Conservation (phyloP, 208 protist species). For the Leishmania arabica region DNA sequence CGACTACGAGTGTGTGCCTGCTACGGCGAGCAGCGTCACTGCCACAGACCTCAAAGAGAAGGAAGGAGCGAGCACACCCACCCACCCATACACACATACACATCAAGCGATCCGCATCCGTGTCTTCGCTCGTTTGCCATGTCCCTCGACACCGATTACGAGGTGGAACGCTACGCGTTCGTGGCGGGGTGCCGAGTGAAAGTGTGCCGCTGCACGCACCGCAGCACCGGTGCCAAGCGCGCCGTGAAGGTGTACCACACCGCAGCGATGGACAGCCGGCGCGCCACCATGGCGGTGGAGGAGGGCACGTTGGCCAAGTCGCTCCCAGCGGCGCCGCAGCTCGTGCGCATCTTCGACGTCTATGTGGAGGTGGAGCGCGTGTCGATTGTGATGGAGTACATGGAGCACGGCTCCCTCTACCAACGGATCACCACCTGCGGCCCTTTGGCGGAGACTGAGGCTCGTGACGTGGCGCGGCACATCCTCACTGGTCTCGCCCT, state of each 20-base stretch:
- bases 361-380: slow-evolving; percentile 72
- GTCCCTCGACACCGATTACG: slow-evolving; percentile 58
- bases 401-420: slow-evolving; percentile 97
- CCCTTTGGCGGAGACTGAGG: slow-evolving; percentile 91
- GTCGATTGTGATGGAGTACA: slow-evolving; percentile 97
- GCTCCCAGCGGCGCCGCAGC: slow-evolving; percentile 44
- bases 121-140: slow-evolving; percentile 15
- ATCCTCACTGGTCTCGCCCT: slow-evolving; percentile 94
- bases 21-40: neutral
- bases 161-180: slow-evolving; percentile 50
- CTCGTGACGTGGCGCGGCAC: slow-evolving; percentile 95
- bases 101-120: neutral
- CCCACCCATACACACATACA: neutral
- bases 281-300: slow-evolving; percentile 41
- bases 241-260: slow-evolving; percentile 77
- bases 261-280: slow-evolving; percentile 35
- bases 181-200: slow-evolving; percentile 29
- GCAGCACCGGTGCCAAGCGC: slow-evolving; percentile 37
- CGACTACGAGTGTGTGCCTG: neutral
- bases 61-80: neutral
- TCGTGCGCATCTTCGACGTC: slow-evolving; percentile 92
- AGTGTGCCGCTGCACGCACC: slow-evolving; percentile 60
- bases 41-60: neutral
- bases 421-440: slow-evolving; percentile 92
- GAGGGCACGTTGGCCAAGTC: slow-evolving; percentile 55